Evolutionary conservation across 164 flowering plant genomes (phyloP).

Genomic region (Macadamia integrifolia): DNA sequence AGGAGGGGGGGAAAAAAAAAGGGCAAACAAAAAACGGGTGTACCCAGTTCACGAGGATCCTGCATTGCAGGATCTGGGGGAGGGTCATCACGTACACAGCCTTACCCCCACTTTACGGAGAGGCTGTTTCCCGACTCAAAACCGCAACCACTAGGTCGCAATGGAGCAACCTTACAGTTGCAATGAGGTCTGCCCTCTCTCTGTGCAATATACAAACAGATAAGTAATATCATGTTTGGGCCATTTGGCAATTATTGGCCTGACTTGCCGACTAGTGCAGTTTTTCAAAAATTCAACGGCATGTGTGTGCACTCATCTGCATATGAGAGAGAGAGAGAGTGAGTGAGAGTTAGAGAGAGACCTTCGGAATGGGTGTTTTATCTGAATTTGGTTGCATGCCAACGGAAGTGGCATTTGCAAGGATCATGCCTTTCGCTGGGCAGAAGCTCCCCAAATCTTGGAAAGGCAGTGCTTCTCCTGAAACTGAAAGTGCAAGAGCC

Average conservation of each 20-base stretch:
- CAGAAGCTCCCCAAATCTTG: slow-evolving; percentile 22
- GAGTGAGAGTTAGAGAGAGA: slow-evolving; percentile 6
- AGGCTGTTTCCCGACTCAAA: too few relatives aligned
- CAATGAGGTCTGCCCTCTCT: too few relatives aligned
- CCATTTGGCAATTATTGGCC: neutral
- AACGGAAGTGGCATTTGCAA: slow-evolving; percentile 50
- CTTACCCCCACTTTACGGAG: too few relatives aligned
- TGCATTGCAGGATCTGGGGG: too few relatives aligned
- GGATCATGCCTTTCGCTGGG: slow-evolving; percentile 51
- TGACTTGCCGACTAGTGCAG: neutral
- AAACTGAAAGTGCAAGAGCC: slow-evolving; percentile 40
- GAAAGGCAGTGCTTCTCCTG: slow-evolving; percentile 39
- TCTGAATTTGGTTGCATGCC: slow-evolving; percentile 55
- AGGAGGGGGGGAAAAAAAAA: too few relatives aligned
- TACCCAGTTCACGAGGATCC: too few relatives aligned
- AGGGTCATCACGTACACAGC: too few relatives aligned
- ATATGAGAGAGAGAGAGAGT: too few relatives aligned
- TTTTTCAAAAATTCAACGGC: neutral
- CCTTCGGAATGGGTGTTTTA: slow-evolving; percentile 51
- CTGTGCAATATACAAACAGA: too few relatives aligned
- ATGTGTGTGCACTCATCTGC: neutral
- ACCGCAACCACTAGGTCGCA: too few relatives aligned
- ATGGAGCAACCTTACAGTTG: too few relatives aligned
- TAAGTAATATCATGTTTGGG: neutral
- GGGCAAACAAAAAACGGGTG: too few relatives aligned